Percentiles rank a stretch among this genome's conserved stretches.
These are phyloP conservation scores for Hansfordia pulvinata DNA, from an alignment of 2,329 filamentous ascomycete genomes.

Conservation along the genomic window DNA sequence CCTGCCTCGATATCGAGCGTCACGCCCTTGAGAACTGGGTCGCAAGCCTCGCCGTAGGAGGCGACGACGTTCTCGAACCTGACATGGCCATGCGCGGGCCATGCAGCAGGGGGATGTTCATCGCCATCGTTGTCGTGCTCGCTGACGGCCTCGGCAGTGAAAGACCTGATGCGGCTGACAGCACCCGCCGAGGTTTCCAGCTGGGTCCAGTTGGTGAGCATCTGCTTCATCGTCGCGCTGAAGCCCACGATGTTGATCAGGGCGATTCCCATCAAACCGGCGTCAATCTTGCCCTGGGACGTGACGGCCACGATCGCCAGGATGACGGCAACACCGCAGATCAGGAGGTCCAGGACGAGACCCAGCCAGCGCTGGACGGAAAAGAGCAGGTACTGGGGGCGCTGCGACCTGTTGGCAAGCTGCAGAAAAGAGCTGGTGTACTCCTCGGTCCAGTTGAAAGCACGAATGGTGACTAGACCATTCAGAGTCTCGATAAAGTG, in stretches of 20 bases:
- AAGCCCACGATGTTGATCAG: conserved; percentile 14
- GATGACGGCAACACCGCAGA: conserved; percentile 25
- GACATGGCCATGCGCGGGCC: conserved; percentile 14
- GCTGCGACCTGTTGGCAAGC: conserved; percentile 28
- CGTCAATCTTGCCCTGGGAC: conserved; percentile 8
- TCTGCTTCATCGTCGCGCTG: conserved; percentile 14
- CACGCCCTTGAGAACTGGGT: neutral
- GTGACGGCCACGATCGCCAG: conserved; percentile 27
- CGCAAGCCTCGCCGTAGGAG: conserved; percentile 8
- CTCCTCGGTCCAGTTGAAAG: conserved; percentile 30
- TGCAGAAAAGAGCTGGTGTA: conserved; percentile 21
- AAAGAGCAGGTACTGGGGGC: conserved; percentile 33
- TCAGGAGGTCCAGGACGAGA: conserved; percentile 30
- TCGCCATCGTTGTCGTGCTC: conserved; percentile 12
- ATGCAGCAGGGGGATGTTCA: conserved; percentile 12
- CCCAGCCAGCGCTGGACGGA: conserved; percentile 34
- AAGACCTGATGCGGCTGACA: conserved; percentile 19
- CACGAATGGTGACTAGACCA: conserved; percentile 32
- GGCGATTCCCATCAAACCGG: conserved; percentile 17
- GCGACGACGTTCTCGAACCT: conserved; percentile 13
- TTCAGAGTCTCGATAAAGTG: conserved; percentile 34
- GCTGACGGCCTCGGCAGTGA: conserved; percentile 11
- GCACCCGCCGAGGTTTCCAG: conserved; percentile 22
- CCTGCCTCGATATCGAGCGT: neutral
- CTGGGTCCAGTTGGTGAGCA: conserved; percentile 21